Evolutionary conservation across 768 basidiomycete species (phyloP), one percentile per base, ranked within the genome.

Genomic region (Mycena vulgaris): DNA sequence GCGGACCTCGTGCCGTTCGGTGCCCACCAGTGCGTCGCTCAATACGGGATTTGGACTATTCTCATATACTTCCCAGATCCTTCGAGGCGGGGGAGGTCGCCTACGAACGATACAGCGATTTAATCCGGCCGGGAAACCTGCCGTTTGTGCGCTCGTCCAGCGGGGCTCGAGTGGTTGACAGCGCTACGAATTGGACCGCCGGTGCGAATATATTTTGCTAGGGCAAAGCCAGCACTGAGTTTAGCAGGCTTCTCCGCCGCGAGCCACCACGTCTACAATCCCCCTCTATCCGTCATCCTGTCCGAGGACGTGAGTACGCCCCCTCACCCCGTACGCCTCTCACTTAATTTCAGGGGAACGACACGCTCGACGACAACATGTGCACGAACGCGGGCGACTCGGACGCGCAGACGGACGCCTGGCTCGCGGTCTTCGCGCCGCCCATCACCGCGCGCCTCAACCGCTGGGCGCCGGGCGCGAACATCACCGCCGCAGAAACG

Each of bases 181-280:
- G 91, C 25, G 93, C 93, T 0, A 81, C 77, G 6, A 93, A 93
- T 74, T 95, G 94, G 93, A 86, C 86, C 5, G 80, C 82, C 66
- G 93, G 93, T 90, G 48, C 16, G 48, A 45, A 37, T 25, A 19
- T 49, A 1, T 30, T 35, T 1, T 10, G 4, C 30, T 62, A 93
- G 93, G 93, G 1, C n/a, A n/a, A n/a, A n/a, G n/a, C n/a, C n/a
- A n/a, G n/a, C n/a, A n/a, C n/a, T 39, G 7, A 8, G 39, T 16
- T 39, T 16, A 11, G 39, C 14, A 39, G 39, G 39, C 14, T 92
- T 94, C 76, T 81, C 88, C 1, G 58, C 77, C 14, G 90, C 90
- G 2, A 90, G 87, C 69, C 59, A 80, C 35, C 73, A 84, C 23
- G 73, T 75, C 1, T 86, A 85, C 73, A 80, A 81, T 11, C 89